phyloP scores from a whole-genome alignment of 2,329 filamentous ascomycete species.

The Venturia asperata region DNA sequence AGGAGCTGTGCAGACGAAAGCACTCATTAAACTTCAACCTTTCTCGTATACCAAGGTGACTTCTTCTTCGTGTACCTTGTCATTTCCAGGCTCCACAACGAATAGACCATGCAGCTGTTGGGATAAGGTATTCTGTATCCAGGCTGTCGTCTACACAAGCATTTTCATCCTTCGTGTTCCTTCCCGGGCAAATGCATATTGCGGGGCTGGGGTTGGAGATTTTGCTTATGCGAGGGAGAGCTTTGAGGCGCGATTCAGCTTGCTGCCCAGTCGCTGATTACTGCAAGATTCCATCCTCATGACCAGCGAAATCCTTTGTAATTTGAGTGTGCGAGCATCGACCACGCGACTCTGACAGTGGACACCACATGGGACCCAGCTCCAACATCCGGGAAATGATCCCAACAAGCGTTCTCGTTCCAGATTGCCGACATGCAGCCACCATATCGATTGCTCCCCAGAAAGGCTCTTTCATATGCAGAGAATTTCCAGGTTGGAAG shows the following conservation, averaged over 20 bases:
- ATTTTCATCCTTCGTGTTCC: too few species aligned
- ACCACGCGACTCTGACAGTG: not conserved
- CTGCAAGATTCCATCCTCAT: not conserved
- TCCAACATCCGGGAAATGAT: not conserved
- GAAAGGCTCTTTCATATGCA: not conserved
- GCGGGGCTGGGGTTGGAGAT: too few species aligned
- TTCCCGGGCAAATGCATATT: too few species aligned
- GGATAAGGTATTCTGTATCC: not conserved
- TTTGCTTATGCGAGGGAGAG: too few species aligned
- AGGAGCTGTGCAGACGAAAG: too few species aligned
- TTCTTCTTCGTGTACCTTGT: not conserved
- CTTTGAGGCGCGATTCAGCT: too few species aligned
- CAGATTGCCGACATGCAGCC: constrained; percentile 9
- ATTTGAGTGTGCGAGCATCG: not conserved
- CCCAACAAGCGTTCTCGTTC: not conserved
- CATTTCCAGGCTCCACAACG: not conserved
- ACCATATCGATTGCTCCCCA: not conserved
- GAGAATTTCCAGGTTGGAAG: not conserved
- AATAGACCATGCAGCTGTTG: not conserved
- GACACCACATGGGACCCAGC: not conserved
- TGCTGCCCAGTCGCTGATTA: not conserved
- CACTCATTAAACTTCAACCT: too few species aligned
- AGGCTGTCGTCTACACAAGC: not conserved
- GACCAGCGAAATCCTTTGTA: not conserved
- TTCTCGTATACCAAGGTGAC: not conserved